A percentile compares a stretch with the other conserved stretches of the same genome.
Evolutionary conservation across 2,329 filamentous ascomycete species (phyloP).

Genomic region (Tolypocladium nubicola): DNA sequence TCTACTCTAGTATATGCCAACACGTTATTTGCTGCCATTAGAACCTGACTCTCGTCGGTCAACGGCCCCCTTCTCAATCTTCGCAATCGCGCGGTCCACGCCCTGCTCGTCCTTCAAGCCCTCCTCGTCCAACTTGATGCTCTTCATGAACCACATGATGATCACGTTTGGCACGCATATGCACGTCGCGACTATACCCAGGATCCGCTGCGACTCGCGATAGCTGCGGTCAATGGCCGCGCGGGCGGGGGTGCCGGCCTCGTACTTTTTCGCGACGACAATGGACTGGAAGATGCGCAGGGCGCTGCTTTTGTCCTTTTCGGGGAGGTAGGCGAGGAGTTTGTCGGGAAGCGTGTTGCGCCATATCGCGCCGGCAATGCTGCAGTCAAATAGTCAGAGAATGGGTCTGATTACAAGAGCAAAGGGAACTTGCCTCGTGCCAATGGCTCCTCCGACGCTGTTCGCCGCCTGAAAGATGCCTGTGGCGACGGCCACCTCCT

Average conservation of each 20-base stretch:
- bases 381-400: conserved; percentile 1
- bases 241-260: conserved; percentile 1
- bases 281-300: conserved; percentile 13
- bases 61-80: not conserved
- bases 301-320: conserved; percentile 6
- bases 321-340: conserved; percentile 9
- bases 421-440: too few relatives aligned
- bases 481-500: too few relatives aligned
- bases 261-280: conserved; percentile 10
- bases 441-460: too few relatives aligned
- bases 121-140: conserved; percentile 7
- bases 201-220: conserved; percentile 8
- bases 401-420: too few relatives aligned
- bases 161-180: conserved; percentile 6
- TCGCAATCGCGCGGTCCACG: not conserved
- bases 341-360: conserved; percentile 12
- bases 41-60: not conserved
- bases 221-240: conserved; percentile 9
- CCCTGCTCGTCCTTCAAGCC: not conserved
- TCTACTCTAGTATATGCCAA: too few relatives aligned
- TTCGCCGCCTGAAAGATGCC: too few relatives aligned
- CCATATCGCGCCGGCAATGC: conserved; percentile 23
- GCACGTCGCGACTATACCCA: conserved; percentile 9
- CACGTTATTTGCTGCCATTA: too few relatives aligned
- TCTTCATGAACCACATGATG: conserved; percentile 9